Conservation (phyloP, 2,329 filamentous ascomycete species). For the Colletotrichum godetiae region DNA sequence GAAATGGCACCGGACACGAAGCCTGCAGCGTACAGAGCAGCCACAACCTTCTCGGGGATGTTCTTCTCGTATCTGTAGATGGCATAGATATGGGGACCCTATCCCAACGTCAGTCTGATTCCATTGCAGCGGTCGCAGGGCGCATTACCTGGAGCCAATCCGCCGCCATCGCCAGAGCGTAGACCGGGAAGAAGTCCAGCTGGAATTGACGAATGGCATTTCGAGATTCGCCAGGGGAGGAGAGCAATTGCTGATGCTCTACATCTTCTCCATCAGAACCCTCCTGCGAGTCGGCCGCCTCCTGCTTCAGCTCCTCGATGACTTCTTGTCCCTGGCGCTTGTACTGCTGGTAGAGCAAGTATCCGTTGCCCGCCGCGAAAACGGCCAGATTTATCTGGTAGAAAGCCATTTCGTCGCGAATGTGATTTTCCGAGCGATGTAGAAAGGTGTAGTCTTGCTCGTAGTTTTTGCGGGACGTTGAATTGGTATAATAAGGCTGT, state of each 20-base stretch:
- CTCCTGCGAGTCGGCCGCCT: slow-evolving; percentile 20
- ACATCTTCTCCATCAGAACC: slow-evolving; percentile 11
- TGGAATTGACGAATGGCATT: slow-evolving; percentile 37
- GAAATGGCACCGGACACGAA: slow-evolving; percentile 62
- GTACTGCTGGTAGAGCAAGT: slow-evolving; percentile 40
- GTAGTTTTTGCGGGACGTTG: background rate
- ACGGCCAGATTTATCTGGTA: slow-evolving; percentile 40
- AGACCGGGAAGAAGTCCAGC: slow-evolving; percentile 41
- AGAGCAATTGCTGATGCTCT: slow-evolving; percentile 28
- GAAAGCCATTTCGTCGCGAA: slow-evolving; percentile 36
- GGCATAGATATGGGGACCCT: slow-evolving; percentile 62
- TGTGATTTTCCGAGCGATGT: background rate
- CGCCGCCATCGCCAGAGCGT: slow-evolving; percentile 45
- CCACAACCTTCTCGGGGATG: slow-evolving; percentile 56
- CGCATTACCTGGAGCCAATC: slow-evolving; percentile 47
- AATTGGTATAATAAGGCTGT: slow-evolving; percentile 15
- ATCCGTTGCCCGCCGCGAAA: slow-evolving; percentile 39
- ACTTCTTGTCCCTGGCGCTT: slow-evolving; percentile 20
- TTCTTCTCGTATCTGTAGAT: slow-evolving; percentile 63
- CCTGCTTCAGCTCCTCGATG: slow-evolving; percentile 25
- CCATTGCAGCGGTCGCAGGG: background rate
- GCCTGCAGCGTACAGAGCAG: slow-evolving; percentile 56
- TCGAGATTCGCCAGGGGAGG: slow-evolving; percentile 13
- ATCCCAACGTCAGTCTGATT: background rate
- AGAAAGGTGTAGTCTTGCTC: background rate